These are phyloP conservation scores for Musa balbisiana DNA, from an alignment of 202 grass and related monocot species.

Conservation along the genomic window DNA sequence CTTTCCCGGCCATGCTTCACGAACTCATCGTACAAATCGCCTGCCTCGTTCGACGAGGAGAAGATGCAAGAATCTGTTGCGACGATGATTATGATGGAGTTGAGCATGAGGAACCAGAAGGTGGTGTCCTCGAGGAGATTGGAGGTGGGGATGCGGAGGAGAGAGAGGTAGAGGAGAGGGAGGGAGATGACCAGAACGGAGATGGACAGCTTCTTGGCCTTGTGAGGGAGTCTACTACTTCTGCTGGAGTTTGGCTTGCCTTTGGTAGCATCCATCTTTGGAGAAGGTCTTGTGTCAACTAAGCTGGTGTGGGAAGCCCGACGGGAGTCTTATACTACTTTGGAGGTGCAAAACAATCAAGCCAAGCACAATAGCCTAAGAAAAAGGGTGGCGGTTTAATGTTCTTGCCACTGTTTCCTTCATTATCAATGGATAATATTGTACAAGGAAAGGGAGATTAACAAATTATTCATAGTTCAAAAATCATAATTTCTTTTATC, in stretches of 20 bases:
- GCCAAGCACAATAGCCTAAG: no score
- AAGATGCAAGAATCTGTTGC: slow-evolving; percentile 60
- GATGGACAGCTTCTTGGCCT: slow-evolving; percentile 63
- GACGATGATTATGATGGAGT: slow-evolving; percentile 86
- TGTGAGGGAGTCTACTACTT: slow-evolving; percentile 6
- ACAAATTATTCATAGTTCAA: no score
- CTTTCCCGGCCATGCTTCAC: neutral
- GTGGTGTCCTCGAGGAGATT: slow-evolving; percentile 70
- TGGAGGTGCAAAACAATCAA: neutral
- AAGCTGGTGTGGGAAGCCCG: no score
- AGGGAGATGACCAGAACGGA: slow-evolving; percentile 59
- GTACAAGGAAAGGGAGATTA: no score
- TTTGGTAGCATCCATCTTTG: no score
- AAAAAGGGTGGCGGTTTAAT: no score
- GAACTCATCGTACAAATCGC: slow-evolving; percentile 19
- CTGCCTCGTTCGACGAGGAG: slow-evolving; percentile 17
- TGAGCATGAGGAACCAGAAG: slow-evolving; percentile 98
- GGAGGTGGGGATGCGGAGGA: slow-evolving; percentile 55
- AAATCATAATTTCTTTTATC: no score
- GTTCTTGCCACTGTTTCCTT: no score
- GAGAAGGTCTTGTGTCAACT: no score
- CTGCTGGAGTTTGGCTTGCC: neutral
- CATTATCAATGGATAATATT: no score
- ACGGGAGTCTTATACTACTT: no score
- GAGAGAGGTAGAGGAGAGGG: slow-evolving; percentile 70